A percentile compares a stretch with the other conserved stretches of the same genome.
Conservation (phyloP, 2,329 filamentous ascomycete species). For the Colletotrichum sp. region DNA sequence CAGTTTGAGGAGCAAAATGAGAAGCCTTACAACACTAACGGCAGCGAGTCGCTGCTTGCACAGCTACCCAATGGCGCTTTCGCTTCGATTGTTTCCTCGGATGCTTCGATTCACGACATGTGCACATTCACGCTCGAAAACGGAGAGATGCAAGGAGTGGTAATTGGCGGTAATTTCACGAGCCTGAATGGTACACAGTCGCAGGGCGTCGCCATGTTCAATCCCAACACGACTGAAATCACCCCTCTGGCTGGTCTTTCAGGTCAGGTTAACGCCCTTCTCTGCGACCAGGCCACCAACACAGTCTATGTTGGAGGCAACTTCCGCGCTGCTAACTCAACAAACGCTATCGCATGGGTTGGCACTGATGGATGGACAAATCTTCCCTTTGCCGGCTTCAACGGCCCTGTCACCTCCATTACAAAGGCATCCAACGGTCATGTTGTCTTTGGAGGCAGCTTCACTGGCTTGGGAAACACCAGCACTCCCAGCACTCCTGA, state of each 20-base stretch:
- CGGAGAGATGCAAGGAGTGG: conserved; percentile 72
- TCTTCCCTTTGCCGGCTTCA: conserved; percentile 91
- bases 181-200: conserved; percentile 80
- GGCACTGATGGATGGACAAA: conserved; percentile 72
- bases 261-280: conserved; percentile 80
- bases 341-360: conserved; percentile 87
- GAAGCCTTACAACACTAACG: conserved; percentile 70
- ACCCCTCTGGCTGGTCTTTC: conserved; percentile 79
- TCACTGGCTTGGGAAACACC: conserved; percentile 85
- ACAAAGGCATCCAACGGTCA: conserved; percentile 79
- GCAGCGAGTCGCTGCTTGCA: conserved; percentile 79
- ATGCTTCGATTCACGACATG: conserved; percentile 88
- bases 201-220: conserved; percentile 79
- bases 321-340: conserved; percentile 80
- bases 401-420: conserved; percentile 88
- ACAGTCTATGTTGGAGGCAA: conserved; percentile 92
- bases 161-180: conserved; percentile 95
- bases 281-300: conserved; percentile 78
- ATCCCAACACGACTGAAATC: conserved; percentile 72
- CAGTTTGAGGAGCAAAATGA: conserved; percentile 82
- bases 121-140: conserved; percentile 75
- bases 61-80: conserved; percentile 87
- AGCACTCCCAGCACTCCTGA: conserved; percentile 70
- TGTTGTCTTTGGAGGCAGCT: conserved; percentile 90
- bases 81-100: conserved; percentile 72